phyloP scores from a whole-genome alignment of 2,329 filamentous ascomycete genomes.

The Stagonosporopsis vannaccii region DNA sequence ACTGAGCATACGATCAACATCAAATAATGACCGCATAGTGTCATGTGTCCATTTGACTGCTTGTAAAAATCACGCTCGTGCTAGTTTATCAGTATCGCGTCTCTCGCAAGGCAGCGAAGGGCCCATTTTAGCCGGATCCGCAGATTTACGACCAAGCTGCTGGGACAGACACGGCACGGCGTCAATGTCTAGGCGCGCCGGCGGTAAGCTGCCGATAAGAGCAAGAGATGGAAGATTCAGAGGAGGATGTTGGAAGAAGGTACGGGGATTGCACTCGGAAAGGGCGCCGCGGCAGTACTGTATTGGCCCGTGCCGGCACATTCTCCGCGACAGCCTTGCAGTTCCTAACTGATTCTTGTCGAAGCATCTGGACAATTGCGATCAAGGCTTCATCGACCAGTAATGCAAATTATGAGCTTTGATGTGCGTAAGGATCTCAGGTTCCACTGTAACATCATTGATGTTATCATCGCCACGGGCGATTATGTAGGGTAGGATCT shows the following conservation, averaged over 20 bases:
- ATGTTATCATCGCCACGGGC: no score
- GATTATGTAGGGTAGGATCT: no score
- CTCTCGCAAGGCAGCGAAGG: neutral
- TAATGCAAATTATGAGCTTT: neutral
- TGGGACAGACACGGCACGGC: conserved; percentile 1
- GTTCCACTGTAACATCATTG: no score
- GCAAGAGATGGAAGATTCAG: neutral
- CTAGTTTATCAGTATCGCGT: neutral
- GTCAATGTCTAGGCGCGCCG: neutral
- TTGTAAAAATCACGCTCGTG: neutral
- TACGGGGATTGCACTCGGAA: neutral
- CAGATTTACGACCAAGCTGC: neutral
- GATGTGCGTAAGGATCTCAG: conserved; percentile 7
- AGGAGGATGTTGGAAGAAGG: conserved; percentile 1
- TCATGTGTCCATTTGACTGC: neutral
- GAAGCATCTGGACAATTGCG: no score
- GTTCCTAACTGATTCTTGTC: no score
- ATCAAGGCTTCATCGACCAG: neutral
- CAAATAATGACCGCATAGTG: no score
- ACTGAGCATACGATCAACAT: no score
- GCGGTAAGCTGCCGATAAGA: neutral
- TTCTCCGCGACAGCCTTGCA: neutral
- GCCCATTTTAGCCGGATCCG: neutral
- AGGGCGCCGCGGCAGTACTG: neutral
- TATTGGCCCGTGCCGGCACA: neutral